Percentiles rank a stretch among this genome's conserved stretches.
These are phyloP conservation scores for Lanmaoa rubissima DNA, from an alignment of 768 basidiomycete genomes.

Conservation along the genomic window DNA sequence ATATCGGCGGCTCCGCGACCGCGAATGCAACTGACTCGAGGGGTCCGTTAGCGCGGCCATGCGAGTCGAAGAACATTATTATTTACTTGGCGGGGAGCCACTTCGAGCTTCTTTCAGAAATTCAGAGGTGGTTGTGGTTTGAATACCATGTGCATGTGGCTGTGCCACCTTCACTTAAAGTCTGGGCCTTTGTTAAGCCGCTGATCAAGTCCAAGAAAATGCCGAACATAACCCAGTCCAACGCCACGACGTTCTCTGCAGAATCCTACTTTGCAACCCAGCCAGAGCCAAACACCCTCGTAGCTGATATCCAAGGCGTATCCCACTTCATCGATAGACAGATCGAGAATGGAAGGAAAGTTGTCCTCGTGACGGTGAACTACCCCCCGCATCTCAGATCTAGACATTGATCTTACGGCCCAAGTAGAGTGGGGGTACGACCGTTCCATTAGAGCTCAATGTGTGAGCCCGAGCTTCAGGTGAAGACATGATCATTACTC, in stretches of 20 bases:
- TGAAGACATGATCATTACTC: slow-evolving; percentile 14
- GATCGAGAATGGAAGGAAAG: slow-evolving; percentile 58
- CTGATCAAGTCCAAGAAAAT: slow-evolving; percentile 12
- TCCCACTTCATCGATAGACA: slow-evolving; percentile 71
- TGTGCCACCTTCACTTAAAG: neutral
- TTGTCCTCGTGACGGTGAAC: slow-evolving; percentile 93
- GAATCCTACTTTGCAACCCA: slow-evolving; percentile 91
- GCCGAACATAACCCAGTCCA: slow-evolving; percentile 14
- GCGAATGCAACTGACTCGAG: neutral
- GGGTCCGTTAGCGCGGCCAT: too few relatives aligned
- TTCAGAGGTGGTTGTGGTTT: too few relatives aligned
- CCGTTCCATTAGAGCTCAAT: slow-evolving; percentile 96
- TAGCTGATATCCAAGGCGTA: slow-evolving; percentile 63
- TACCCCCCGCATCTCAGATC: neutral
- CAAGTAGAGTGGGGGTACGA: slow-evolving; percentile 92
- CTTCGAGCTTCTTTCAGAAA: too few relatives aligned
- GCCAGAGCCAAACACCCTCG: slow-evolving; percentile 68
- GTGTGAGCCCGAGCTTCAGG: slow-evolving; percentile 65
- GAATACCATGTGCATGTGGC: slow-evolving; percentile 12
- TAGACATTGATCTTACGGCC: slow-evolving; percentile 13
- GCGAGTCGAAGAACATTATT: too few relatives aligned
- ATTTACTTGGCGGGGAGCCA: too few relatives aligned
- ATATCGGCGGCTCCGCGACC: too few relatives aligned
- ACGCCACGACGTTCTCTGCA: slow-evolving; percentile 61
- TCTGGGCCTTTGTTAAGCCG: neutral